A percentile compares a stretch with the other conserved stretches of the same genome.
Conservation (phyloP, 2,329 filamentous ascomycete species). For the Clonostachys solani region DNA sequence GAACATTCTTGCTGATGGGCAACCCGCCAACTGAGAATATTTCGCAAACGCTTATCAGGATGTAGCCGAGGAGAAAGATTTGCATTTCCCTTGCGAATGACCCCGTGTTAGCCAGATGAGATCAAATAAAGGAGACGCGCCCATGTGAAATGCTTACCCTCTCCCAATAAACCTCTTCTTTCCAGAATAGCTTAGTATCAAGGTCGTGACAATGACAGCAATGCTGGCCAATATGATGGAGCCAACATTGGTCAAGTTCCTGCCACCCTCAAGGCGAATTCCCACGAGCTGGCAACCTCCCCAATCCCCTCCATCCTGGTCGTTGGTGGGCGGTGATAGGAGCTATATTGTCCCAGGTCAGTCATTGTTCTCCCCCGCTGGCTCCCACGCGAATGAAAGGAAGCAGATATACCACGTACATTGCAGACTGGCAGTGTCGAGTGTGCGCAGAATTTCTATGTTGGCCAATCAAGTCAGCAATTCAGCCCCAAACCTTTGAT, state of each 20-base stretch:
- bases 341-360: slow-evolving; percentile 1
- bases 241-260: slow-evolving; percentile 80
- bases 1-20: slow-evolving; percentile 65
- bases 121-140: not conserved
- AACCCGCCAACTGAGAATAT: slow-evolving; percentile 95
- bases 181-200: slow-evolving; percentile 77
- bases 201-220: slow-evolving; percentile 64
- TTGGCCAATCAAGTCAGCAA: no score
- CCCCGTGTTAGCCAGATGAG: not conserved
- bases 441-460: slow-evolving; percentile 76
- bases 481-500: no score
- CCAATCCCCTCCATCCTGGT: slow-evolving; percentile 51
- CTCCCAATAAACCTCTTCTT: slow-evolving; percentile 89
- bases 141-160: slow-evolving; percentile 52
- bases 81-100: slow-evolving; percentile 77
- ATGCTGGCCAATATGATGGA: slow-evolving; percentile 80
- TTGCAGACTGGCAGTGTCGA: slow-evolving; percentile 82
- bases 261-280: slow-evolving; percentile 63
- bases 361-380: not conserved
- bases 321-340: not conserved
- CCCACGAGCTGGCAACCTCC: slow-evolving; percentile 72
- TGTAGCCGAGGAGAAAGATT: slow-evolving; percentile 81
- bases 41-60: slow-evolving; percentile 87
- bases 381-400: not conserved
- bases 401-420: slow-evolving; percentile 45